Percentiles rank a stretch among this genome's conserved stretches.
Evolutionary conservation across 345 rosid species (phyloP).

Genomic region (Odontarrhena argentea): DNA sequence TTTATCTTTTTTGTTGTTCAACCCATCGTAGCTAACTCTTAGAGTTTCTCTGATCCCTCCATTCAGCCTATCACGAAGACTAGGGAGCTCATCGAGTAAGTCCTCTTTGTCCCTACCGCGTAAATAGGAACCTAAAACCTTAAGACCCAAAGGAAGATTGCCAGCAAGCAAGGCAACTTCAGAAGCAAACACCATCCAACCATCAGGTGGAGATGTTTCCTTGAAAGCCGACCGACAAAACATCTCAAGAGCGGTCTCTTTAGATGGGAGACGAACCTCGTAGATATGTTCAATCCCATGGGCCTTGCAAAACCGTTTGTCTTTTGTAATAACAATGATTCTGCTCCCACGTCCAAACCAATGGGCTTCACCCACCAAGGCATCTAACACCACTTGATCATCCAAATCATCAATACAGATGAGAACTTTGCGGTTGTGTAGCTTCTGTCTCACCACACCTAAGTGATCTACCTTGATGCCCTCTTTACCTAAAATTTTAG

Average conservation of each 20-base stretch:
- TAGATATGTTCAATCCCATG: neutral
- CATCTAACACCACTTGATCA: neutral
- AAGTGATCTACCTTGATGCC: neutral
- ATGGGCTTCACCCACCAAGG: neutral
- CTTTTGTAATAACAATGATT: conserved; percentile 14
- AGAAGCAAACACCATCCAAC: neutral
- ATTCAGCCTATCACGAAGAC: conserved; percentile 9
- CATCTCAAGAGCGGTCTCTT: conserved; percentile 18
- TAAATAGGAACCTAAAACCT: conserved; percentile 32
- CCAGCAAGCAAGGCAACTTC: neutral
- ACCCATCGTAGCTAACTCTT: conserved; percentile 39
- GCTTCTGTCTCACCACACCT: neutral
- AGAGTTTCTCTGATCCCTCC: conserved; percentile 1
- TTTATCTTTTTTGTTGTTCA: conserved; percentile 9
- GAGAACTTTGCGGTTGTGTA: conserved; percentile 7
- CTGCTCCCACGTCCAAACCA: conserved; percentile 28
- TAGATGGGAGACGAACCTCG: conserved; percentile 1
- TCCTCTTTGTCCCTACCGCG: neutral
- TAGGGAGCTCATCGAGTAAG: conserved; percentile 26
- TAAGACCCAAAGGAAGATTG: conserved; percentile 43
- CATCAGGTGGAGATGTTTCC: neutral
- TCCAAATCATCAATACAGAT: neutral
- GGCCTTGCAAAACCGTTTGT: conserved; percentile 6
- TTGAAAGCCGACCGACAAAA: conserved; percentile 16
- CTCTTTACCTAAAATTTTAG: no score